Evolutionary conservation across 2,329 filamentous ascomycete genomes (phyloP), one percentile per base, ranked within the genome.

Genomic region (Myriangium duriaei): DNA sequence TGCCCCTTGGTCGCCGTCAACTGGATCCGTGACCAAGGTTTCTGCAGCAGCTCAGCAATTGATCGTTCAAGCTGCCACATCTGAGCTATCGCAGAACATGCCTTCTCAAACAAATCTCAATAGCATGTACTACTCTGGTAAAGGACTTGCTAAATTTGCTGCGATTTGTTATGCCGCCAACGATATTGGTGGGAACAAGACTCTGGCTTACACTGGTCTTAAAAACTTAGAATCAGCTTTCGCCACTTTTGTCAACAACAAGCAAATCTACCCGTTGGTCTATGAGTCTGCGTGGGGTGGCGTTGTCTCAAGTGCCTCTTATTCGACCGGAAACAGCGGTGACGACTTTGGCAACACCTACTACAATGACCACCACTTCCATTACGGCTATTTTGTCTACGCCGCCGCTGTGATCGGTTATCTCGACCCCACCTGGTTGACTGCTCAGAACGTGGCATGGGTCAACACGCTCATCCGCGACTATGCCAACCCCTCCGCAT

Each of bases 111-210:
- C 76, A 4, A 74, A 91, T 45, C 64, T 83, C 24, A 73, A 88
- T 54, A 93, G 85, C 26, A 87, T 94, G 76, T 96, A 96, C 59
- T 95, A 80, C 58, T 82, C 81, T 48, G 91, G 91, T 49, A 96
- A 67, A 46, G 53, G 55, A 11, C 46, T 61, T 12, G 57, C 55
- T 19, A 60, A 61, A 36, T 64, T 65, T 35, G 65, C 65, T 0
- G 57, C 58, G 2, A 58, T 67, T 5, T 37, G 59, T n/a, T 66
- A 61, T 51, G 52, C 61, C 1, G 49, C 59, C 21, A 46, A 77
- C 65, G 40, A 73, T 66, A 37, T 79, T 65, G 52, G 81, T 1
- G 47, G 47, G 65, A 24, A 71, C 62, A 76, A 71, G 24, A 68
- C 67, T 24, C 48, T 64, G 4, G 55, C 71, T 2, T 60, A 62